Evolutionary conservation across 2,329 filamentous ascomycete species (phyloP).

Genomic region (Phoma sp.): DNA sequence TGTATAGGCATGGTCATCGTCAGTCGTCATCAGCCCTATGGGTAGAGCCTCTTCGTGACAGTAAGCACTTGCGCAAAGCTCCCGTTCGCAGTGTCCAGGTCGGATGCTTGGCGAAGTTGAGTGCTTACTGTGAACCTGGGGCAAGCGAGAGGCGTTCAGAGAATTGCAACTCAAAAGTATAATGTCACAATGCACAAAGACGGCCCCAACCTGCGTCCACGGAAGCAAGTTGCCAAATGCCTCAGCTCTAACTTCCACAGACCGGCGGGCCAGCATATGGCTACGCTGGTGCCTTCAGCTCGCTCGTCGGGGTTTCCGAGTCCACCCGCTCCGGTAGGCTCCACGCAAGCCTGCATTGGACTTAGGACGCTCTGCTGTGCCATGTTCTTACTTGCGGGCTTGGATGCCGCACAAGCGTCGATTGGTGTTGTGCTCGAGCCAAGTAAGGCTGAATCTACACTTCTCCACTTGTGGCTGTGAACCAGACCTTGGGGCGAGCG

Average conservation of each 20-base stretch:
- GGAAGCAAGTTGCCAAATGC: constrained; percentile 7
- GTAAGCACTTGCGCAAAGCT: constrained; percentile 37
- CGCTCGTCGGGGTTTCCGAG: constrained; percentile 13
- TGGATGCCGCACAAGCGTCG: constrained; percentile 8
- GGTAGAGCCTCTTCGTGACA: constrained; percentile 23
- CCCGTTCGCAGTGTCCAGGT: constrained; percentile 25
- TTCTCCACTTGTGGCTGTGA: constrained; percentile 6
- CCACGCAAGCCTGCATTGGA: constrained; percentile 15
- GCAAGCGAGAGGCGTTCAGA: constrained; percentile 1
- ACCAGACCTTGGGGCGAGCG: neutral
- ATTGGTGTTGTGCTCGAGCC: constrained; percentile 10
- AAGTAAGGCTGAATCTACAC: constrained; percentile 15
- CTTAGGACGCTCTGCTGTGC: constrained; percentile 15
- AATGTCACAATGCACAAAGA: neutral
- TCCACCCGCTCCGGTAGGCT: constrained; percentile 18
- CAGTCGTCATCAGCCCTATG: constrained; percentile 28
- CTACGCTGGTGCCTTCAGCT: constrained; percentile 6
- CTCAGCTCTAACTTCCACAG: constrained; percentile 3
- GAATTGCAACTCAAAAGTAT: neutral
- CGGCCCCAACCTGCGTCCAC: neutral
- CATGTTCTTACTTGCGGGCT: constrained; percentile 14
- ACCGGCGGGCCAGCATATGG: neutral
- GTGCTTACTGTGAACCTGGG: constrained; percentile 26
- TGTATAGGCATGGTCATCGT: constrained; percentile 14
- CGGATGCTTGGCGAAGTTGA: constrained; percentile 31